Conservation (phyloP, 2,329 filamentous ascomycete species). For the Stachybotrys chartarum region DNA sequence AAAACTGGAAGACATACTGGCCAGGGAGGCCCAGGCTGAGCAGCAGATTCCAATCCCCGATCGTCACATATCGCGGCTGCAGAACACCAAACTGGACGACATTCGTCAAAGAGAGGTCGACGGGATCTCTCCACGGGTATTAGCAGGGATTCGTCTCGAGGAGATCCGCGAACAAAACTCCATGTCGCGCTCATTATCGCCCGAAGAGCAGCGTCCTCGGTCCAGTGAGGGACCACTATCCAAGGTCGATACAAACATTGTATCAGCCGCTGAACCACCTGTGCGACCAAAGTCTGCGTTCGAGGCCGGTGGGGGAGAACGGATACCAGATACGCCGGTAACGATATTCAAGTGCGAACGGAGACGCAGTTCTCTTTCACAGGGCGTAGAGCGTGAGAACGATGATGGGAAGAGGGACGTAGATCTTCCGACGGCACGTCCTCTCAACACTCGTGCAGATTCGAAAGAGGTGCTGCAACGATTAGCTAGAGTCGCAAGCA, state of each 20-base stretch:
- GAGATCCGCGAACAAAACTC: constrained; percentile 46
- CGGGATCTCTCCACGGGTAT: constrained; percentile 35
- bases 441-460: constrained; percentile 23
- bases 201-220: constrained; percentile 27
- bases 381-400: not conserved
- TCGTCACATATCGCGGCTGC: constrained; percentile 18
- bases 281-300: constrained; percentile 15
- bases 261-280: constrained; percentile 9
- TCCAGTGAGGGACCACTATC: constrained; percentile 12
- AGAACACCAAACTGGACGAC: constrained; percentile 42
- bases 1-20: constrained; percentile 28
- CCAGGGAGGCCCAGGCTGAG: constrained; percentile 23
- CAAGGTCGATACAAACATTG: constrained; percentile 6
- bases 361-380: constrained; percentile 1
- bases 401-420: constrained; percentile 4
- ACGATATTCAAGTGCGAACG: constrained; percentile 27
- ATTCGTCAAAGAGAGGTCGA: constrained; percentile 36
- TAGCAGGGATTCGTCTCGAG: constrained; percentile 42
- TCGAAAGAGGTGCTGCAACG: constrained; percentile 42
- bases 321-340: constrained; percentile 30
- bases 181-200: constrained; percentile 34
- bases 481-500: constrained; percentile 39
- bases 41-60: constrained; percentile 22
- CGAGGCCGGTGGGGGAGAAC: constrained; percentile 19
- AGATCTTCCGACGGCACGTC: not conserved